Evolutionary conservation across 2,329 filamentous ascomycete species (phyloP).

Genomic region (Phaeophleospora eucalypticola): DNA sequence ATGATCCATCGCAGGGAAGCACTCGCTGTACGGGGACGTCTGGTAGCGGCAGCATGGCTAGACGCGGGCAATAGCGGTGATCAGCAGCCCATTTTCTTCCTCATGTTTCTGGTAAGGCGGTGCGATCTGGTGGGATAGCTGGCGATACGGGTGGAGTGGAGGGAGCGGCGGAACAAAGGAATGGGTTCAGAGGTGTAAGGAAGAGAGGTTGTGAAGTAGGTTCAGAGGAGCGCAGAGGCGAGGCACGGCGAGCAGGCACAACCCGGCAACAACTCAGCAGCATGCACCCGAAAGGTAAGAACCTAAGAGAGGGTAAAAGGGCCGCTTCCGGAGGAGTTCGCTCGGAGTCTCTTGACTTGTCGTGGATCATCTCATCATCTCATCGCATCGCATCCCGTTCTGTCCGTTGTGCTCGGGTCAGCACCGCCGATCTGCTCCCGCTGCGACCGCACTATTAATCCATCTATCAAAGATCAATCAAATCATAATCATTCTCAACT

Average conservation of each 20-base stretch:
- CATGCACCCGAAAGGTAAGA: no score
- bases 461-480: no score
- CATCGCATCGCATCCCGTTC: no score
- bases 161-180: not conserved
- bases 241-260: not conserved
- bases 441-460: no score
- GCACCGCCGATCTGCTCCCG: no score
- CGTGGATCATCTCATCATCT: no score
- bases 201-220: not conserved
- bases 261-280: no score
- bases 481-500: no score
- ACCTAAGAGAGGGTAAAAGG: no score
- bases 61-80: constrained; percentile 3
- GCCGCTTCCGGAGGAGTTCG: no score
- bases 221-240: not conserved
- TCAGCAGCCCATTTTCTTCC: constrained; percentile 8
- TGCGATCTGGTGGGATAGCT: not conserved
- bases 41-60: constrained; percentile 21
- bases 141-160: not conserved
- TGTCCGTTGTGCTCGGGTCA: no score
- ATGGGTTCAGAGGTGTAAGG: not conserved
- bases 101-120: constrained; percentile 1
- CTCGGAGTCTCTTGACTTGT: no score
- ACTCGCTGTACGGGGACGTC: constrained; percentile 3
- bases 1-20: constrained; percentile 27